Evolutionary conservation across 1,284 basidiomycete species (phyloP).

Genomic region (Melanopsichium pennsylvanicum): DNA sequence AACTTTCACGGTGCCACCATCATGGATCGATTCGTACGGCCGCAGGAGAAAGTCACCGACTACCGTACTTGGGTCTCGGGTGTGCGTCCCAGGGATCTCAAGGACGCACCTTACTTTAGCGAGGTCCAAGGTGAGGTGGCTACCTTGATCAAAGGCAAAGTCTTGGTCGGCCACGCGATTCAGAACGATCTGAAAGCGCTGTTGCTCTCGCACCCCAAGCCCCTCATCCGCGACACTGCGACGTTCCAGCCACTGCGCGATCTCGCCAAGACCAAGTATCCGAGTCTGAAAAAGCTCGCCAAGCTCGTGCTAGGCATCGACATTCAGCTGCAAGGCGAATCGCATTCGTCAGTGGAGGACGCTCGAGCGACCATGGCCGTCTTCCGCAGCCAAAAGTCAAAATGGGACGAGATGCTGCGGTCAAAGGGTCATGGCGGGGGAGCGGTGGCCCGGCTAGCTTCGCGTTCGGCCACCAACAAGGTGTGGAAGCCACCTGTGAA

Average conservation of each 20-base stretch:
- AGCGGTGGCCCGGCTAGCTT: background rate
- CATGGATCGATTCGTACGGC: constrained; percentile 86
- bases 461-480: constrained; percentile 17
- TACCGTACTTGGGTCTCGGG: constrained; percentile 93
- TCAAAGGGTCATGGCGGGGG: constrained; percentile 9
- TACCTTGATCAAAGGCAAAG: constrained; percentile 78
- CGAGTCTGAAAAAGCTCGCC: constrained; percentile 82
- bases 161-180: constrained; percentile 92
- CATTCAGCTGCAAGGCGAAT: constrained; percentile 74
- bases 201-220: constrained; percentile 85
- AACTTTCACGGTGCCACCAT: constrained; percentile 85
- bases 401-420: constrained; percentile 74
- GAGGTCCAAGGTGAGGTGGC: constrained; percentile 84
- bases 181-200: constrained; percentile 90
- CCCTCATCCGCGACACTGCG: constrained; percentile 84
- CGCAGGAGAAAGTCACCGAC: constrained; percentile 87
- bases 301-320: constrained; percentile 81
- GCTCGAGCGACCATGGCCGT: constrained; percentile 95
- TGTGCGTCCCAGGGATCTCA: constrained; percentile 79
- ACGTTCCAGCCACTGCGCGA: constrained; percentile 69
- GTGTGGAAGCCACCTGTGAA: constrained; percentile 29
- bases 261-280: constrained; percentile 72
- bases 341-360: constrained; percentile 71
- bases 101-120: constrained; percentile 76
- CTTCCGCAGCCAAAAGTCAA: constrained; percentile 83